Conservation (phyloP, 2,329 filamentous ascomycete species). For the Alternaria tenuissima region DNA sequence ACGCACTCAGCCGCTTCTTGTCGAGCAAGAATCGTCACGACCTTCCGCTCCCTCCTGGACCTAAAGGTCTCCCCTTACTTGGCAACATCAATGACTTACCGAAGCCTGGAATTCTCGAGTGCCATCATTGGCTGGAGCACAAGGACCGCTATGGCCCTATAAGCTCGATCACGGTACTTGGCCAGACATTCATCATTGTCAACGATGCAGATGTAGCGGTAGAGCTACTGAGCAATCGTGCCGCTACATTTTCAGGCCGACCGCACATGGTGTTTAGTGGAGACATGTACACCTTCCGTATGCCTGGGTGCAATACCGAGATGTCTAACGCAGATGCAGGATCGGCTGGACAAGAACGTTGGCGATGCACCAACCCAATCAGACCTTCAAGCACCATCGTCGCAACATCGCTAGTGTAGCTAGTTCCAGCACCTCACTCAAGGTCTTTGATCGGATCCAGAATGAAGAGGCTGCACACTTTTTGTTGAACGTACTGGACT, state of each 20-base stretch:
- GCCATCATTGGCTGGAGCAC: constrained; percentile 55
- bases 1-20: background rate
- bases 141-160: constrained; percentile 49
- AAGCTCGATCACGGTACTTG: constrained; percentile 41
- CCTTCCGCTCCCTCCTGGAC: constrained; percentile 59
- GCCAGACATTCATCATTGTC: constrained; percentile 42
- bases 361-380: constrained; percentile 30
- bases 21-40: background rate
- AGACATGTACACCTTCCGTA: constrained; percentile 29
- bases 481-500: constrained; percentile 33
- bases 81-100: constrained; percentile 63
- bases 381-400: constrained; percentile 34
- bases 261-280: constrained; percentile 35
- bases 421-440: constrained; percentile 29
- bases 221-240: constrained; percentile 34
- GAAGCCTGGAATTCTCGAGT: constrained; percentile 47
- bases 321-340: constrained; percentile 14
- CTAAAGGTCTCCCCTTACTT: constrained; percentile 57
- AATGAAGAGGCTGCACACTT: constrained; percentile 42
- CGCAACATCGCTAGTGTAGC: constrained; percentile 41
- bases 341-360: constrained; percentile 38
- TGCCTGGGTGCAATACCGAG: background rate
- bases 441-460: constrained; percentile 38
- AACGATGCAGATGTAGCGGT: constrained; percentile 39
- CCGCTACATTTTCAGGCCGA: constrained; percentile 29